Conservation (phyloP, 1,284 basidiomycete genomes). For the Leccinum pachyderme region DNA sequence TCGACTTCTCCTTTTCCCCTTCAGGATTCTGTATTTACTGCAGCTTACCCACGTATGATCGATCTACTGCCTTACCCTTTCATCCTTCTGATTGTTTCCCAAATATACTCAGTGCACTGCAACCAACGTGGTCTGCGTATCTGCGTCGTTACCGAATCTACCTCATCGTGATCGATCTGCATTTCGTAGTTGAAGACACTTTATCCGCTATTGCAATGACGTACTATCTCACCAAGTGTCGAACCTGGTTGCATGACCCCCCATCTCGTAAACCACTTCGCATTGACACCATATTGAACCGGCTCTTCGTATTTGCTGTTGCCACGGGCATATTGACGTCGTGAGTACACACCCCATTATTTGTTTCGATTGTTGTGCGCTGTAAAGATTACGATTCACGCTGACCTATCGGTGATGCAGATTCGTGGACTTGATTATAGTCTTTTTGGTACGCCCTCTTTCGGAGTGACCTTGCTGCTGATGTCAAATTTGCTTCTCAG, state of each 20-base stretch:
- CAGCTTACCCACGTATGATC: background rate
- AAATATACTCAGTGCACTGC: background rate
- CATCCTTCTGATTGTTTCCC: background rate
- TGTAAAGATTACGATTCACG: too few species aligned
- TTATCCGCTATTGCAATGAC: background rate
- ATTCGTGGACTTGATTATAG: background rate
- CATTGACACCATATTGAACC: background rate
- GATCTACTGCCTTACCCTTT: too few species aligned
- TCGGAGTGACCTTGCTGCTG: too few species aligned
- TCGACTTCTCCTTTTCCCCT: background rate
- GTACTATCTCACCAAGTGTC: background rate
- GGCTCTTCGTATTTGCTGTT: background rate
- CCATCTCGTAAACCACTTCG: background rate
- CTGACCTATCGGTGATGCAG: background rate
- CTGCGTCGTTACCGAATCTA: background rate
- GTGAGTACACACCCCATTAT: background rate
- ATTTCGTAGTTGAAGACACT: background rate
- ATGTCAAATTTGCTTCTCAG: background rate
- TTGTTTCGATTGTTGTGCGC: too few species aligned
- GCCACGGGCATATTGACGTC: background rate
- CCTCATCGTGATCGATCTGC: background rate
- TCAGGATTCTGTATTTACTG: background rate
- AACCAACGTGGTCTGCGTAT: background rate
- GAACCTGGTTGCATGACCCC: background rate
- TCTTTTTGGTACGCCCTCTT: background rate